These are phyloP conservation scores for Pseudogymnoascus sp. DNA, from an alignment of 2,329 filamentous ascomycete genomes.

Conservation along the genomic window DNA sequence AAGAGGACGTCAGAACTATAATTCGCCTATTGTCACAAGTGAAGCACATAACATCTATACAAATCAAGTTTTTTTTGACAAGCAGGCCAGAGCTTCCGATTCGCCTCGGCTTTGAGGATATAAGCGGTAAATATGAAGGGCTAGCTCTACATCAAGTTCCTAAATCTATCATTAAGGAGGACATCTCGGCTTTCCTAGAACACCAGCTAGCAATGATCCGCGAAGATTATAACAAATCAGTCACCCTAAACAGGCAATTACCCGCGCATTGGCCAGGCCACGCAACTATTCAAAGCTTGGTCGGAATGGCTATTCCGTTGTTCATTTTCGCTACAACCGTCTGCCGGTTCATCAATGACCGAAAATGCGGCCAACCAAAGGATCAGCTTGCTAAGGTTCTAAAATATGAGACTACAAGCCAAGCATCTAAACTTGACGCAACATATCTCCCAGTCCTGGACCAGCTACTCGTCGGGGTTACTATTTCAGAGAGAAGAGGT, in stretches of 20 bases:
- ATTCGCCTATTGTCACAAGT: slow-evolving; percentile 17
- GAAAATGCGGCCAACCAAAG: slow-evolving; percentile 18
- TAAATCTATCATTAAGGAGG: slow-evolving; percentile 16
- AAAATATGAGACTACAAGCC: slow-evolving; percentile 15
- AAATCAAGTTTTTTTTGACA: slow-evolving; percentile 21
- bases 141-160: slow-evolving; percentile 20
- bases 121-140: slow-evolving; percentile 16
- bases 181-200: slow-evolving; percentile 18
- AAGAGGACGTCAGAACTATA: slow-evolving; percentile 16
- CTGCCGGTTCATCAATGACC: slow-evolving; percentile 25
- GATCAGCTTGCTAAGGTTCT: slow-evolving; percentile 25
- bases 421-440: slow-evolving; percentile 20
- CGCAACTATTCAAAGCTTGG: slow-evolving; percentile 20
- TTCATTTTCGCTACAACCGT: slow-evolving; percentile 32
- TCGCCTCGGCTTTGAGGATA: slow-evolving; percentile 17
- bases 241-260: slow-evolving; percentile 18
- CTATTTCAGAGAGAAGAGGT: slow-evolving; percentile 12
- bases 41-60: slow-evolving; percentile 8
- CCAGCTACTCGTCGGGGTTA: slow-evolving; percentile 15
- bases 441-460: slow-evolving; percentile 23
- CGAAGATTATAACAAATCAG: slow-evolving; percentile 9
- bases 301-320: slow-evolving; percentile 28
- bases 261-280: slow-evolving; percentile 27
- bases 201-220: slow-evolving; percentile 15
- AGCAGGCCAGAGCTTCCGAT: slow-evolving; percentile 23